These are phyloP conservation scores for Alternaria arbusti DNA, from an alignment of 2,329 filamentous ascomycete species.

Conservation along the genomic window DNA sequence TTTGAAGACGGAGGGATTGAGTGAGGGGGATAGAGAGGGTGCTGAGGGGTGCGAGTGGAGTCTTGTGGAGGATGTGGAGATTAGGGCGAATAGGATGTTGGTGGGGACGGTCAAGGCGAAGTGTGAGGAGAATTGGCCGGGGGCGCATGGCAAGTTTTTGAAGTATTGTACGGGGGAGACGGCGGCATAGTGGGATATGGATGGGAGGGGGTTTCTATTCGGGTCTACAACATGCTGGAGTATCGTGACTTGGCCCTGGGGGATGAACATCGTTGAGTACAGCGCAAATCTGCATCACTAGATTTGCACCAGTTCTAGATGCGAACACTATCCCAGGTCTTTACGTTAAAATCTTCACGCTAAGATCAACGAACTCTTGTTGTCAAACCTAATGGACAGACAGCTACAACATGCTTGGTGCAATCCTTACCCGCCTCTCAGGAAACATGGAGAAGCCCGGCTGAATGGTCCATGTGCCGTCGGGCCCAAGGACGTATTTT, in stretches of 20 bases:
- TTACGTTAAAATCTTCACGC: neutral
- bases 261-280: neutral
- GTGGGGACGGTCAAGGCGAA: slow-evolving; percentile 46
- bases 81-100: slow-evolving; percentile 40
- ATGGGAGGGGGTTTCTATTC: neutral
- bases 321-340: neutral
- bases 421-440: neutral
- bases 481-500: slow-evolving; percentile 5
- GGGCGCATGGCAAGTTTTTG: slow-evolving; percentile 40
- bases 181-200: neutral
- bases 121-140: slow-evolving; percentile 46
- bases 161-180: slow-evolving; percentile 24
- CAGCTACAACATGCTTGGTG: neutral
- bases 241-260: neutral
- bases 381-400: neutral
- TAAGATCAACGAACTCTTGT: neutral
- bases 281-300: neutral
- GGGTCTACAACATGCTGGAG: neutral
- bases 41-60: slow-evolving; percentile 35
- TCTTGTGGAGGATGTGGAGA: slow-evolving; percentile 47
- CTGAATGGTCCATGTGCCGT: slow-evolving; percentile 8
- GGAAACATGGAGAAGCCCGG: neutral
- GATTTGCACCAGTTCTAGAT: neutral
- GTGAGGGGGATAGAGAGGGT: slow-evolving; percentile 12
- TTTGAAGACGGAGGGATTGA: slow-evolving; percentile 26